Evolutionary conservation across 148 eudicot genomes (phyloP).

Genomic region (Rheum nobile): DNA sequence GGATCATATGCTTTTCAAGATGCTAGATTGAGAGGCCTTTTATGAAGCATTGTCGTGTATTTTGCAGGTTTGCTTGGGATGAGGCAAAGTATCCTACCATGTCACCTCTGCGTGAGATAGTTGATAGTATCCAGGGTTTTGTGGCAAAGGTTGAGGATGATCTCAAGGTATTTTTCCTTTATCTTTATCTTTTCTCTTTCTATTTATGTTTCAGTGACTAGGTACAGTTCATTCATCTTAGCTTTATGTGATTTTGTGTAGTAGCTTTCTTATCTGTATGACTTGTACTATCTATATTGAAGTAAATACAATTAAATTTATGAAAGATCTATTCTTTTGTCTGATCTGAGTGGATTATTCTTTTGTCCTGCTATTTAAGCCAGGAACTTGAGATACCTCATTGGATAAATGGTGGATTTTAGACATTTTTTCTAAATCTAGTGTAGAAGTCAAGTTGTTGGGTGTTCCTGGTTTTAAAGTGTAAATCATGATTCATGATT

Average conservation of each 20-base stretch:
- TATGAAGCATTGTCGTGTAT: neutral
- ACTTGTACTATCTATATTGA: neutral
- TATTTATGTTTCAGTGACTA: neutral
- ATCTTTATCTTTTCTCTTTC: neutral
- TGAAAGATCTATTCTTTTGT: neutral
- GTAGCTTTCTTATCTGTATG: neutral
- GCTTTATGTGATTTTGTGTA: neutral
- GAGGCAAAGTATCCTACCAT: conserved; percentile 92
- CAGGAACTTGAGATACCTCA: neutral
- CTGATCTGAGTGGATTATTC: neutral
- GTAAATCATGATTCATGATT: neutral
- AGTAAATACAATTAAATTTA: neutral
- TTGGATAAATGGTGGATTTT: neutral
- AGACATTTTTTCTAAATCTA: neutral
- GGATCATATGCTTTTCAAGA: conserved; percentile 1
- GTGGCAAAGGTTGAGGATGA: conserved; percentile 92
- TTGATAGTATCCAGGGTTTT: conserved; percentile 73
- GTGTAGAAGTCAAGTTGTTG: neutral
- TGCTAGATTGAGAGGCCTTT: neutral
- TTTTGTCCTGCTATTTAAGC: neutral
- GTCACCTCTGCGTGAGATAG: conserved; percentile 78
- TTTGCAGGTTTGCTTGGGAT: conserved; percentile 86
- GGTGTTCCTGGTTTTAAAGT: neutral
- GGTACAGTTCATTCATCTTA: neutral
- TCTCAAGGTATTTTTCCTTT: conserved; percentile 55